Evolutionary conservation across 495 filamentous ascomycete genomes (phyloP), one percentile per base, ranked within the genome.

Genomic region (Bombardia bombarda): DNA sequence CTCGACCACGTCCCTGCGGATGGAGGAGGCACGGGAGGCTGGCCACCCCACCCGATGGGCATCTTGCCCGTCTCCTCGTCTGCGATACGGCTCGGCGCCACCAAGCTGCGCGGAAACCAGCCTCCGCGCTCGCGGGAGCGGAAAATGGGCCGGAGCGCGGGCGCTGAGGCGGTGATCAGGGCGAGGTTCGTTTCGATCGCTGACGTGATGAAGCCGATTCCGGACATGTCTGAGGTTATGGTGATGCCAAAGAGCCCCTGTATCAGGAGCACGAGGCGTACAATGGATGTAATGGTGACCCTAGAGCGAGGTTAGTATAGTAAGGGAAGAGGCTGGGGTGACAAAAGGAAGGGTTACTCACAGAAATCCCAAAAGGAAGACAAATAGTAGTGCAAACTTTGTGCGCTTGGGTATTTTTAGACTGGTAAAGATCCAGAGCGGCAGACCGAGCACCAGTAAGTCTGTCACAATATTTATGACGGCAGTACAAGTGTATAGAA

Each of bases 161-260:
- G 68, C 0, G 59, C 63, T 9, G 63, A 77, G 9, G 72, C 73
- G 9, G 72, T 71, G 20, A 78, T 65, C 36, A 77, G 58, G 3
- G 73, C 75, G 6, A 78, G 56, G 54, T 78, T 76, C 4, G 67
- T 69, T 54, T 78, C 75, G 18, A 79, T 62, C 31, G 61, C 73
- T 0, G 70, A 75, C 20, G 63, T 71, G 32, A 65, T 60, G 51
- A 74, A 75, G 8, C 70, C 67, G 31, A 77, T 68, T 41, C 61
- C 53, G 46, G 58, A 55, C 9, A 44, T 55, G 31, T 62, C 57
- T 13, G 50, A 50, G 7, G 55, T 48, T 9, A 61, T 51, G 31
- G 52, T 54, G 4, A 70, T 28, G 44, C 53, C 48, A 34, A 63
- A 63, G 1, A 64, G 46, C 1, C 61, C 63, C 19, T 65, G 47